These are phyloP conservation scores for Tuber indicum DNA, from an alignment of 495 filamentous ascomycete genomes.

Conservation along the genomic window DNA sequence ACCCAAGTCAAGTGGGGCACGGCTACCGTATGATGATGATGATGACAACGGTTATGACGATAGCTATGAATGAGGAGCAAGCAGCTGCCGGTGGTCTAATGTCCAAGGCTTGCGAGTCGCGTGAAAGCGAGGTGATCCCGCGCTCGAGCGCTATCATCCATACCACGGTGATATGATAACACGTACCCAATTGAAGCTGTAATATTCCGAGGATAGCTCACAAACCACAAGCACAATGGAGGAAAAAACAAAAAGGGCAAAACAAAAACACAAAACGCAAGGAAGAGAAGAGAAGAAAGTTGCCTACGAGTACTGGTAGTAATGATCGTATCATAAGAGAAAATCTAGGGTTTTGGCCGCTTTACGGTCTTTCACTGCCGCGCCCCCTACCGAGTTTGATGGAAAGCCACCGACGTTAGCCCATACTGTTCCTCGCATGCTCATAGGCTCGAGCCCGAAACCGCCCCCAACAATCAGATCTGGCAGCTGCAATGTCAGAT, in stretches of 20 bases:
- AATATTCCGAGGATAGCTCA: not conserved
- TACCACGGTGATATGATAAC: not conserved
- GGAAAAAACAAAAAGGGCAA: not conserved
- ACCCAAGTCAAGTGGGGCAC: not conserved
- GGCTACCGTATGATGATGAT: not conserved
- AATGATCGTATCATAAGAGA: not conserved
- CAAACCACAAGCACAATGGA: not conserved
- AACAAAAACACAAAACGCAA: not conserved
- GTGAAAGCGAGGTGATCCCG: not conserved
- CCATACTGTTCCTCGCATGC: not conserved
- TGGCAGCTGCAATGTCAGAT: constrained; percentile 4
- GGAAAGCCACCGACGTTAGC: constrained; percentile 2
- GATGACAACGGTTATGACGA: not conserved
- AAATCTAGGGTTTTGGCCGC: not conserved
- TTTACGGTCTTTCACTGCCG: not conserved
- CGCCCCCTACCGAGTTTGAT: not conserved
- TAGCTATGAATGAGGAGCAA: not conserved
- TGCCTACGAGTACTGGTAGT: not conserved
- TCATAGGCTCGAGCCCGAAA: not conserved
- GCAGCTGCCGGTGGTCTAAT: not conserved
- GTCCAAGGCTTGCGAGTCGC: not conserved
- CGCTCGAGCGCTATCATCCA: not conserved
- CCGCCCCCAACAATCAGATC: not conserved
- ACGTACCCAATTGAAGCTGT: not conserved
- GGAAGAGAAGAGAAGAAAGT: not conserved